A percentile compares a stretch with the other conserved stretches of the same genome.
Conservation (phyloP, 2,329 filamentous ascomycete genomes). For the Monilinia fructicola region DNA sequence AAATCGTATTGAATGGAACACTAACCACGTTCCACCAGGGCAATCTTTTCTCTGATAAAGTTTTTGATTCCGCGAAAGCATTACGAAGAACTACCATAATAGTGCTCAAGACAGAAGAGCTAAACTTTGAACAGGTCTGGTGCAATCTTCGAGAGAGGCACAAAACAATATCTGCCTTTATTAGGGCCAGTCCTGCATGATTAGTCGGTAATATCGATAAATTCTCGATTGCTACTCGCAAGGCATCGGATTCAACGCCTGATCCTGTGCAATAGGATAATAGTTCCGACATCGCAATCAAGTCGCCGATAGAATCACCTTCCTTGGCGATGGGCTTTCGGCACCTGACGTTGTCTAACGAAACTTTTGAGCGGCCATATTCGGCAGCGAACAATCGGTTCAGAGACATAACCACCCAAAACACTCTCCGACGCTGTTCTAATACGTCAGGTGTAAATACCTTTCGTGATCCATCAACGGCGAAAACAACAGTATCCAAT, state of each 20-base stretch:
- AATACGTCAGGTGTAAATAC: conserved; percentile 23
- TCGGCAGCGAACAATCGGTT: conserved; percentile 32
- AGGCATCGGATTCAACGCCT: neutral
- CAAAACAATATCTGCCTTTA: conserved; percentile 31
- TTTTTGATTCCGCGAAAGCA: conserved; percentile 27
- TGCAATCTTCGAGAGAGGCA: conserved; percentile 27
- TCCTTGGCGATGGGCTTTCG: conserved; percentile 17
- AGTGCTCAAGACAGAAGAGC: neutral
- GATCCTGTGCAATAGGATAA: conserved; percentile 22
- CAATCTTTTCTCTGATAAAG: conserved; percentile 23
- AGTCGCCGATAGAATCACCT: conserved; percentile 27
- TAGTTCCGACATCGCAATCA: conserved; percentile 27
- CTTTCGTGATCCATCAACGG: conserved; percentile 20
- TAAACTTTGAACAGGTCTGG: conserved; percentile 21
- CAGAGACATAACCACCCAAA: conserved; percentile 31
- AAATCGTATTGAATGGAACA: conserved; percentile 31
- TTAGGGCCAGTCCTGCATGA: conserved; percentile 20
- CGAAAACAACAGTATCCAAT: conserved; percentile 27
- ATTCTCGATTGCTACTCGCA: conserved; percentile 19
- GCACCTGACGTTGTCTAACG: conserved; percentile 28
- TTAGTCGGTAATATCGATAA: conserved; percentile 6
- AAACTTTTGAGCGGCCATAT: conserved; percentile 32
- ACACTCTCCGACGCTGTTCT: conserved; percentile 29
- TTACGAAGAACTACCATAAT: conserved; percentile 28
- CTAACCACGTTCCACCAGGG: conserved; percentile 35